Evolutionary conservation across 2,329 filamentous ascomycete genomes (phyloP).

Genomic region (Trichophyton mentagrophytes): DNA sequence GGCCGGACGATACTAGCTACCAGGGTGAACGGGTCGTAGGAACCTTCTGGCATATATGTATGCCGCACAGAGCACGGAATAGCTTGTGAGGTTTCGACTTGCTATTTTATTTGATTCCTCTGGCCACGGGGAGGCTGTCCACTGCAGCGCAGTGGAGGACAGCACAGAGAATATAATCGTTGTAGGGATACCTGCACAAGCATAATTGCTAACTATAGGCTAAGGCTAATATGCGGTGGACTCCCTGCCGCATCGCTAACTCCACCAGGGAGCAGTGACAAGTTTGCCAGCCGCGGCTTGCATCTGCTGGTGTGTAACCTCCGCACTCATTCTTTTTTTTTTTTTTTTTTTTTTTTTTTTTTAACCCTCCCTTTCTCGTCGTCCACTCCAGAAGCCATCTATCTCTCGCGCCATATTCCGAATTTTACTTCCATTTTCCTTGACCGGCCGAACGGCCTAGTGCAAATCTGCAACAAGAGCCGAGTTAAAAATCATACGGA

Average conservation of each 20-base stretch:
- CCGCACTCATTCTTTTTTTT: background rate
- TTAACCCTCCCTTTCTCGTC: background rate
- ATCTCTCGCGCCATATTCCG: background rate
- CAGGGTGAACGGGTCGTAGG: no score
- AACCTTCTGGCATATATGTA: no score
- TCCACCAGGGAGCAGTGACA: conserved; percentile 4
- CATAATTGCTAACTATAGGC: background rate
- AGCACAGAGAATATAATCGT: background rate
- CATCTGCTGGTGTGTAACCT: conserved; percentile 3
- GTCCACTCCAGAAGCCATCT: background rate
- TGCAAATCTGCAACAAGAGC: background rate
- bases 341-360: background rate
- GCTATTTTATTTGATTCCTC: background rate
- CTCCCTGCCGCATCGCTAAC: background rate
- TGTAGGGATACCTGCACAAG: background rate
- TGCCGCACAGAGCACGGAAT: background rate
- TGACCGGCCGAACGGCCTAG: background rate
- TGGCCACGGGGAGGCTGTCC: background rate
- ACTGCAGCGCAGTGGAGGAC: background rate
- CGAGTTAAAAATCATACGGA: background rate
- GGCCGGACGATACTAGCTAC: no score
- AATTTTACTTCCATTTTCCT: background rate
- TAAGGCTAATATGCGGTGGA: background rate
- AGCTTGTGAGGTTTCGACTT: background rate
- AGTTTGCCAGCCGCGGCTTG: conserved; percentile 4